Percentiles rank a stretch among this genome's conserved stretches.
Conservation (phyloP, 495 filamentous ascomycete species). For the Chaetomidium leptoderma region DNA sequence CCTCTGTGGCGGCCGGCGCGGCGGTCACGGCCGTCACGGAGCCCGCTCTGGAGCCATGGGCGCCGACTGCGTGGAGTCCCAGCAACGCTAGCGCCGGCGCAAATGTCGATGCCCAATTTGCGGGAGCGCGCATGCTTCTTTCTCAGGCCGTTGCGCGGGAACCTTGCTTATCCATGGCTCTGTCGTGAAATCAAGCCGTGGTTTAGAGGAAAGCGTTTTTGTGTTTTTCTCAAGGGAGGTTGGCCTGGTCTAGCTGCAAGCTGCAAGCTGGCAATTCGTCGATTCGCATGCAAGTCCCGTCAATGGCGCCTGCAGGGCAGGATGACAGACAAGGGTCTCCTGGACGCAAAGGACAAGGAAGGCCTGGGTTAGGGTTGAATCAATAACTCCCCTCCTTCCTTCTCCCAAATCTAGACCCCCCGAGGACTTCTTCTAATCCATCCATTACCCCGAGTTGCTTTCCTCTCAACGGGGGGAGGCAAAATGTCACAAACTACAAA, state of each 20-base stretch:
- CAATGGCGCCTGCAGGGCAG: background rate
- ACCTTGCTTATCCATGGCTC: constrained; percentile 27
- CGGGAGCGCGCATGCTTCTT: constrained; percentile 24
- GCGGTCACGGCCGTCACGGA: constrained; percentile 17
- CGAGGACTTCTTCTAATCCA: too few relatives aligned
- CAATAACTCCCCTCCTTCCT: too few relatives aligned
- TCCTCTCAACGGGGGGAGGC: too few relatives aligned
- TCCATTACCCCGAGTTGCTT: too few relatives aligned
- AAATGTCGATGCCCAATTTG: constrained; percentile 8
- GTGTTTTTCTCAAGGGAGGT: background rate
- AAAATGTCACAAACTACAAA: too few relatives aligned
- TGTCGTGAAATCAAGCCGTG: background rate
- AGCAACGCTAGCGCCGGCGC: constrained; percentile 26
- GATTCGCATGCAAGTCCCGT: constrained; percentile 10
- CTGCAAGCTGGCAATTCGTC: constrained; percentile 16
- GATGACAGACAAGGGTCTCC: background rate
- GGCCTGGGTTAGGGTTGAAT: background rate
- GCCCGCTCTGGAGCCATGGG: constrained; percentile 19
- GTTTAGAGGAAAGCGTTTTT: background rate
- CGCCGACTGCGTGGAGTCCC: constrained; percentile 22
- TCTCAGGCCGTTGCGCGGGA: constrained; percentile 18
- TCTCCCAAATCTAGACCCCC: too few relatives aligned
- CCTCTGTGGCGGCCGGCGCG: constrained; percentile 17
- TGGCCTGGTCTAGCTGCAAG: background rate
- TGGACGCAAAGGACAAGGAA: too few relatives aligned